Conservation (phyloP, 2,329 filamentous ascomycete genomes). For the Aspergillus clavatus region DNA sequence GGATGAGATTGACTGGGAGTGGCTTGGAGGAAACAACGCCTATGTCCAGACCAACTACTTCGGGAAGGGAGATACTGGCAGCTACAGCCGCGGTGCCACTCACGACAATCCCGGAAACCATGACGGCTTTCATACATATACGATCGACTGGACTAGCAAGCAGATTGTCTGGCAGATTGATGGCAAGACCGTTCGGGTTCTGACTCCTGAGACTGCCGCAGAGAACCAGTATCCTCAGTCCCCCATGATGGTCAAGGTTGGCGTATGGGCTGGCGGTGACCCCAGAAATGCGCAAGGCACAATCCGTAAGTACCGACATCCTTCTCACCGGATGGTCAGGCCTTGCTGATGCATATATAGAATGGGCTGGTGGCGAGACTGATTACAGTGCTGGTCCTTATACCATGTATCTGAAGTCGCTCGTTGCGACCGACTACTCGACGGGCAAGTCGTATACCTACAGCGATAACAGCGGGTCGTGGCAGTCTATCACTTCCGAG, state of each 20-base stretch:
- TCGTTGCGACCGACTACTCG: constrained; percentile 84
- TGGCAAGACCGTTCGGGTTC: constrained; percentile 68
- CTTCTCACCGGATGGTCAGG: constrained; percentile 3
- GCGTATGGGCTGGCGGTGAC: constrained; percentile 89
- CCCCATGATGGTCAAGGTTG: constrained; percentile 91
- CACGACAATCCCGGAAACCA: constrained; percentile 67
- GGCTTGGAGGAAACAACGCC: constrained; percentile 70
- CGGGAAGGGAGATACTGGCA: constrained; percentile 78
- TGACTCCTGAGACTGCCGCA: constrained; percentile 65
- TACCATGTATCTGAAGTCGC: constrained; percentile 73
- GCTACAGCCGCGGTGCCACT: constrained; percentile 84
- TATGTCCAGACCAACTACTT: constrained; percentile 98
- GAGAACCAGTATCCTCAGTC: constrained; percentile 80
- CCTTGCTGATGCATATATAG: constrained; percentile 25
- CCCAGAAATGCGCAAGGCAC: constrained; percentile 72
- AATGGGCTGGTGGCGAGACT: constrained; percentile 82
- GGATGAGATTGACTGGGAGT: constrained; percentile 97
- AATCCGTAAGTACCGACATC: constrained; percentile 49
- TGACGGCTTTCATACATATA: constrained; percentile 74
- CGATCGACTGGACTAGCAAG: constrained; percentile 82
- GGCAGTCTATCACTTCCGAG: constrained; percentile 76
- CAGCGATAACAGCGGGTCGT: constrained; percentile 69
- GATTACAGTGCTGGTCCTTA: constrained; percentile 81
- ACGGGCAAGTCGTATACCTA: constrained; percentile 84
- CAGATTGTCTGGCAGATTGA: constrained; percentile 85